These are phyloP conservation scores for Lagenaria siceraria DNA, from an alignment of 306 rosid genomes.

Conservation along the genomic window DNA sequence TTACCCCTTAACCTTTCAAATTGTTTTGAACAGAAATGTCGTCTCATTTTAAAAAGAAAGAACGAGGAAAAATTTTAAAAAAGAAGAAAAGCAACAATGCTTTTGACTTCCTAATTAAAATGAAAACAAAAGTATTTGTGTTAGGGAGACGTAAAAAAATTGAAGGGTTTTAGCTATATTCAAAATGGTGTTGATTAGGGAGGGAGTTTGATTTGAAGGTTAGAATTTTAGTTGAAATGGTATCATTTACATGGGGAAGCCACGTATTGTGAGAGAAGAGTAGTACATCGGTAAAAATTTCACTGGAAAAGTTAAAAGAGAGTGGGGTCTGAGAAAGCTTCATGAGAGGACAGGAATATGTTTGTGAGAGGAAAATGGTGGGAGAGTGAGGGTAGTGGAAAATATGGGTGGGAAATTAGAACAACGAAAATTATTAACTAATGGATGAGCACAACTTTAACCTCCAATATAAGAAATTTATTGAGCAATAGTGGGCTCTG, in stretches of 20 bases:
- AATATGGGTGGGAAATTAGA: not conserved
- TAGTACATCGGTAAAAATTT: not conserved
- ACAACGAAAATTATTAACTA: not conserved
- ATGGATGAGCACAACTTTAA: not conserved
- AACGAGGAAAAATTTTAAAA: too few species aligned
- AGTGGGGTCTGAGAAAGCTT: not conserved
- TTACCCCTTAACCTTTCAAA: not conserved
- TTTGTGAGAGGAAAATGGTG: not conserved
- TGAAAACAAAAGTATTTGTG: not conserved
- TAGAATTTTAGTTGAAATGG: not conserved
- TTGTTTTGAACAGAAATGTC: not conserved
- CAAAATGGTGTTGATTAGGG: not conserved
- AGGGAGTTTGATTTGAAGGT: not conserved
- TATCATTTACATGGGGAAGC: not conserved
- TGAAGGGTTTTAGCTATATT: not conserved
- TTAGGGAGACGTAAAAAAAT: not conserved
- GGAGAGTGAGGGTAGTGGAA: not conserved
- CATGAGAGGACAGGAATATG: not conserved
- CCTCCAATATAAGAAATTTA: not conserved
- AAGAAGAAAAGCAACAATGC: not conserved
- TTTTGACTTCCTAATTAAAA: not conserved
- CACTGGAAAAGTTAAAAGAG: not conserved
- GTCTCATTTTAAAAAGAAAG: too few species aligned
- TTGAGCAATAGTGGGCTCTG: not conserved
- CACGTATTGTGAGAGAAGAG: not conserved